Conservation (phyloP, 345 rosid species). For the Ailanthus altissimus region DNA sequence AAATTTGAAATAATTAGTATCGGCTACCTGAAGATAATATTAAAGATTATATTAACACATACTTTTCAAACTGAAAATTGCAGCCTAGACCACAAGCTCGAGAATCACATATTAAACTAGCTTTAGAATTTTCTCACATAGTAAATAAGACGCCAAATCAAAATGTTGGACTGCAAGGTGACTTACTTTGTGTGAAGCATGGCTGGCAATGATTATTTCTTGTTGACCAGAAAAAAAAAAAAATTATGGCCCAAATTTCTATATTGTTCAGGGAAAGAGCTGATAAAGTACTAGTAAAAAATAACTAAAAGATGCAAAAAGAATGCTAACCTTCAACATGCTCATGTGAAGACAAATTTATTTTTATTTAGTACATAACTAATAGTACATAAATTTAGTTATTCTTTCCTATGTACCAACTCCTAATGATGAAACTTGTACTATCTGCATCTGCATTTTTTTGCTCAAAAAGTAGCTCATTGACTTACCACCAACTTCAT, state of each 20-base stretch:
- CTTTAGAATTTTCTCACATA: neutral
- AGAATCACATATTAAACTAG: conserved; percentile 41
- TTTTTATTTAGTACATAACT: no score
- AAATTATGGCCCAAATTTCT: neutral
- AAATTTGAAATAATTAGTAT: neutral
- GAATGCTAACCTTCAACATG: neutral
- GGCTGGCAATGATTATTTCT: conserved; percentile 68
- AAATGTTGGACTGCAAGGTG: conserved; percentile 1
- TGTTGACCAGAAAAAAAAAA: conserved; percentile 28
- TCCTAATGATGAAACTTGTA: no score
- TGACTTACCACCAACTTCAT: no score
- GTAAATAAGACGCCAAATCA: neutral
- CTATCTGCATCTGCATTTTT: no score
- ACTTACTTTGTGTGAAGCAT: conserved; percentile 44
- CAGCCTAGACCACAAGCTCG: conserved; percentile 71
- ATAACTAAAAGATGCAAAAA: neutral
- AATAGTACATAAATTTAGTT: no score
- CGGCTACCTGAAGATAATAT: neutral
- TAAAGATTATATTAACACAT: neutral
- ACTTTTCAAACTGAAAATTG: conserved; percentile 65
- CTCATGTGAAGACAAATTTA: no score
- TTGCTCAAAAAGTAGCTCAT: no score
- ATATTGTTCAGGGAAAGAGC: neutral
- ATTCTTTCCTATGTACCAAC: no score
- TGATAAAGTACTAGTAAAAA: neutral